These are phyloP conservation scores for Rosa persica DNA, from an alignment of 306 rosid genomes.

Conservation along the genomic window DNA sequence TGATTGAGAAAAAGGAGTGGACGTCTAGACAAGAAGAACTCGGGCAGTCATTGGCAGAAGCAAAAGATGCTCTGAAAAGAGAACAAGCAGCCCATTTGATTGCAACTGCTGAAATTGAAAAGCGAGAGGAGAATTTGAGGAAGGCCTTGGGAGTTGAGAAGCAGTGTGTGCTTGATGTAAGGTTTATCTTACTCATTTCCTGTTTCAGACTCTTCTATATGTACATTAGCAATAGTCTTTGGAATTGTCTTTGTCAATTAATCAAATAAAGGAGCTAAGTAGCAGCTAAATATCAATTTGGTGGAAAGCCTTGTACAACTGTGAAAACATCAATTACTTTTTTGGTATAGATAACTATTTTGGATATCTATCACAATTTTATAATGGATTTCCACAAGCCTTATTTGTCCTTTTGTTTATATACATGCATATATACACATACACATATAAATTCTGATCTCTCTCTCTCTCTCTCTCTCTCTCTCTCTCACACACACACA, in stretches of 20 bases:
- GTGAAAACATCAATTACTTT: not conserved
- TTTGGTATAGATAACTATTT: not conserved
- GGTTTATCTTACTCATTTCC: constrained; percentile 33
- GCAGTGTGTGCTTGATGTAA: constrained; percentile 93
- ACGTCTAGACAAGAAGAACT: constrained; percentile 57
- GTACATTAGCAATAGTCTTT: not conserved
- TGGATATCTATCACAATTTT: not conserved
- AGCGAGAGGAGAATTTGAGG: constrained; percentile 76
- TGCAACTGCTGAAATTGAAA: constrained; percentile 73
- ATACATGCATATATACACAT: no score
- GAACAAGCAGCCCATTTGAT: constrained; percentile 72
- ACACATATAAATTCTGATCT: no score
- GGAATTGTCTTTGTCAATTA: not conserved
- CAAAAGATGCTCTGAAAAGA: constrained; percentile 60
- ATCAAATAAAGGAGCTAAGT: not conserved
- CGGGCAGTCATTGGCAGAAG: constrained; percentile 51
- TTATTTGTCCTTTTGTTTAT: not conserved
- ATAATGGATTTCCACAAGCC: not conserved
- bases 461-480: not conserved
- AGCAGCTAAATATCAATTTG: not conserved
- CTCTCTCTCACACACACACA: not conserved
- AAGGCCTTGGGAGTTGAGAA: constrained; percentile 97
- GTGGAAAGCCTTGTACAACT: not conserved
- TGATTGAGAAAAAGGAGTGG: constrained; percentile 98
- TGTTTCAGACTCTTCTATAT: not conserved